Conservation (phyloP, 78 protist genomes). For the Dictyostelium capitatum region DNA sequence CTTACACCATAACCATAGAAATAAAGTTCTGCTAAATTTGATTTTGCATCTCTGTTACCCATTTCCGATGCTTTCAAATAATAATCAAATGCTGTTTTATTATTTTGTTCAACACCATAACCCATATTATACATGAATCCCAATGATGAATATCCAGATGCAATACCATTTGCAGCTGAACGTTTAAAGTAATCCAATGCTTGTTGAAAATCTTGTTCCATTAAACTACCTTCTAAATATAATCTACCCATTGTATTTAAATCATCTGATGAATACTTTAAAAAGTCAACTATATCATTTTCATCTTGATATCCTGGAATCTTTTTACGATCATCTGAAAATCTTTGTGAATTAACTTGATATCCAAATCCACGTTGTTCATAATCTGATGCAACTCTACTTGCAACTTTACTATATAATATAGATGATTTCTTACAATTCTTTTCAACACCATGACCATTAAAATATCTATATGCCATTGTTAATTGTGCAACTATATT, state of each 20-base stretch:
- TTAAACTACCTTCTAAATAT: conserved; percentile 78
- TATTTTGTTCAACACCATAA: conserved; percentile 65
- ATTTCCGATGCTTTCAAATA: conserved; percentile 75
- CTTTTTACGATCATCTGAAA: background rate
- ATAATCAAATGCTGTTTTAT: conserved; percentile 64
- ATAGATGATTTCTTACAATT: conserved; percentile 71
- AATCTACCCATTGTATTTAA: conserved; percentile 84
- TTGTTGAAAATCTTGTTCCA: conserved; percentile 65
- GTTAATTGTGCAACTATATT: conserved; percentile 67
- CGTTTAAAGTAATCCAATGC: conserved; percentile 67
- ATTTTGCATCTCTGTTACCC: conserved; percentile 54
- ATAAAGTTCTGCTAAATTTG: conserved; percentile 71
- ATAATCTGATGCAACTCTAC: conserved; percentile 36
- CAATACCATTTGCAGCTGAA: conserved; percentile 63
- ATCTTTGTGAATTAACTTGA: conserved; percentile 38
- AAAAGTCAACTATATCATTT: conserved; percentile 81
- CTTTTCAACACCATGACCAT: conserved; percentile 85
- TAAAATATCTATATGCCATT: conserved; percentile 83
- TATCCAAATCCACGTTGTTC: conserved; percentile 50
- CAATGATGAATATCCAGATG: conserved; percentile 65
- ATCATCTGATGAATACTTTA: conserved; percentile 88
- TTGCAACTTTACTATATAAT: conserved; percentile 81
- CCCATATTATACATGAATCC: conserved; percentile 89
- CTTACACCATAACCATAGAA: conserved; percentile 74
- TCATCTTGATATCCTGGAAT: background rate